Base-by-base conservation (phyloP, 441 rosid genomes). In the Viola pubescens region DNA sequence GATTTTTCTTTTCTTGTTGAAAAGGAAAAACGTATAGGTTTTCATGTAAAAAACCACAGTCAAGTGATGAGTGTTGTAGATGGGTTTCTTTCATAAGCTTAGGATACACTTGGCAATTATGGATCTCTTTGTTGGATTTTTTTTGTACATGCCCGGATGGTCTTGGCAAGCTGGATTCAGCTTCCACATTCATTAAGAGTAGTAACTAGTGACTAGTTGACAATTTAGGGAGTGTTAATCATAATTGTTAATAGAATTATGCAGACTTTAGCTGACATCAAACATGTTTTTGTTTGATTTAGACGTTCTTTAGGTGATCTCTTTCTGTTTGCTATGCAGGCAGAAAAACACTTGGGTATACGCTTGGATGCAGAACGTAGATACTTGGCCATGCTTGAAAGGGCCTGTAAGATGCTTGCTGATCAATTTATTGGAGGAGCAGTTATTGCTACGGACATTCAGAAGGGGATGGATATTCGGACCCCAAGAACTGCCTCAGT, bases 341-440 rank as follows among this genome's bases (percentile, higher is more conserved):
- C 79, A 3, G 84, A 82, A 69, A 85, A 85, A 73, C 91, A 77
- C 72, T 61, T 85, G 73, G 79, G 77, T 63, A 79, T 85, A 54
- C 80, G 84, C 34, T 80, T 71, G 68, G 84, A 85, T 64, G 91
- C 91, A 0, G 81, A 85, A 58, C 52, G 74, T 39, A 79, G 77
- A 71, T 85, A 82, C 58, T 64, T 82, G 72, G 70, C 82, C 45
- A 80, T 82, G 88, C 86, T 85, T 26, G 91, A 85, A 58, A 75
- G 80, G 70, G 82, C 88, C 49, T 85, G 84, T 65, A 80, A 75
- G 82, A 79, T 85, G 79, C 81, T 85, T 16, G 81, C 83, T 0
- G 83, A 77, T 67, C 88, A 85, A 55, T 72, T 80, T 66, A 74
- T 85, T 4, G 82, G 81, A 43, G 68, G 71, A 54, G 51, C 77